Base-by-base conservation (phyloP, 2,329 filamentous ascomycete species). In the Tolypocladium paradoxum region DNA sequence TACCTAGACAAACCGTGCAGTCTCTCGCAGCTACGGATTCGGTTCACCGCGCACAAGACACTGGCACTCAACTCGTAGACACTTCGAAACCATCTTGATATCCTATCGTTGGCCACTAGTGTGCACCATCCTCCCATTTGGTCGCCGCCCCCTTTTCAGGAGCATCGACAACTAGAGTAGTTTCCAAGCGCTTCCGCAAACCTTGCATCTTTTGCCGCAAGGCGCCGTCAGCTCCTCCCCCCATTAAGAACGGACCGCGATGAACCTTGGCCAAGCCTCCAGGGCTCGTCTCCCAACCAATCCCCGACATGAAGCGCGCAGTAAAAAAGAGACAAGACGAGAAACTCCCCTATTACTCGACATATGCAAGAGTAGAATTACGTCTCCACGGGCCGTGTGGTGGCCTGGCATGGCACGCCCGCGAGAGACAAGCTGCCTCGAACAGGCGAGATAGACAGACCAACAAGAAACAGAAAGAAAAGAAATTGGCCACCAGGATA, bases 321-420 rank as follows among this genome's bases (percentile, higher is more conserved):
- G 38, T 27, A 16, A 60, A 59, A 58, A 55, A 58, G 54, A 49
- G 52, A 58, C 56, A 60, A 61, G 50, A 60, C 52, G 57, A 60
- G 49, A 54, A 18, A 18, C 8, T 35, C 55, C 58, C 57, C 53
- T 60, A 58, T 59, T 59, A 55, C 54, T 62, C 55, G 58, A 55
- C 51, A 58, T 65, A 60, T 61, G 63, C 63, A 60, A 60, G 57
- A 58, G 57, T 57, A 56, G 38, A 48, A 68, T 68, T 67, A 68
- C 50, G 53, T 60, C 56, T 60, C 55, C 54, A 51, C 45, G 49
- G 53, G 57, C 54, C 54, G 61, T 56, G 61, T 55, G 57, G 58
- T 63, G 59, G 62, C 61, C 61, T 56, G 31, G 29, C 35, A 36
- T 56, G 31, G 29, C 35, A 36, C 40, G 48, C 38, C 53, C 51